Conservation (phyloP, 768 basidiomycete species). For the Phlebiopsis flavidoalba region DNA sequence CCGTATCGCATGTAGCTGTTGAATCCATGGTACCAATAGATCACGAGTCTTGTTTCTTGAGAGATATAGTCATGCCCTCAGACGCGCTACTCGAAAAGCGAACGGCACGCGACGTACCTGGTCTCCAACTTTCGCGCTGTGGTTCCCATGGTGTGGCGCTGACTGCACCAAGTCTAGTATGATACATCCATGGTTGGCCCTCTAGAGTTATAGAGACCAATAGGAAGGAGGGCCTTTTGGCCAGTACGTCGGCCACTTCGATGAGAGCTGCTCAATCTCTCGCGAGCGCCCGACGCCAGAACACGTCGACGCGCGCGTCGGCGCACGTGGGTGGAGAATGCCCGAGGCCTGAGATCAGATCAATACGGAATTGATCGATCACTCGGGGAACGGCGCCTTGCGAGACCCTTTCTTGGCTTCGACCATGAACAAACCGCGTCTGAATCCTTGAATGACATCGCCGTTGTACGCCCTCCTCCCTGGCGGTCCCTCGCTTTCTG, state of each 20-base stretch:
- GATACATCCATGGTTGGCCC: conserved; percentile 14
- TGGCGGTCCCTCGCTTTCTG: too few relatives aligned
- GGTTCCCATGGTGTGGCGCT: conserved; percentile 22
- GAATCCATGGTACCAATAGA: conserved; percentile 89
- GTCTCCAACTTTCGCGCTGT: conserved; percentile 20
- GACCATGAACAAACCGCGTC: background rate
- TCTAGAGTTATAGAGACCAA: conserved; percentile 24
- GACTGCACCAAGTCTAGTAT: conserved; percentile 8
- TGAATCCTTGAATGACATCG: background rate
- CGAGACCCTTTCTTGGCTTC: background rate
- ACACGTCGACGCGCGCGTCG: conserved; percentile 1
- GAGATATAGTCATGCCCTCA: background rate
- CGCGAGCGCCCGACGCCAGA: background rate
- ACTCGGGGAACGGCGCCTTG: background rate
- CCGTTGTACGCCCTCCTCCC: background rate
- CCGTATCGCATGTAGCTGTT: conserved; percentile 84
- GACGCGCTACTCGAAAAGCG: background rate
- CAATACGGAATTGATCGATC: background rate
- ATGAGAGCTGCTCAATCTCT: conserved; percentile 12
- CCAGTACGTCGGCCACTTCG: conserved; percentile 25
- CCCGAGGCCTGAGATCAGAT: background rate
- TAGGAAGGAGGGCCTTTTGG: conserved; percentile 21
- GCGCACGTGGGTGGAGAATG: background rate
- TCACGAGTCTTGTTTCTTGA: conserved; percentile 67
- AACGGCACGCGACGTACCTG: conserved; percentile 15